These are phyloP conservation scores for Paecilomyces fulvus DNA, from an alignment of 2,329 filamentous ascomycete genomes.

Conservation along the genomic window DNA sequence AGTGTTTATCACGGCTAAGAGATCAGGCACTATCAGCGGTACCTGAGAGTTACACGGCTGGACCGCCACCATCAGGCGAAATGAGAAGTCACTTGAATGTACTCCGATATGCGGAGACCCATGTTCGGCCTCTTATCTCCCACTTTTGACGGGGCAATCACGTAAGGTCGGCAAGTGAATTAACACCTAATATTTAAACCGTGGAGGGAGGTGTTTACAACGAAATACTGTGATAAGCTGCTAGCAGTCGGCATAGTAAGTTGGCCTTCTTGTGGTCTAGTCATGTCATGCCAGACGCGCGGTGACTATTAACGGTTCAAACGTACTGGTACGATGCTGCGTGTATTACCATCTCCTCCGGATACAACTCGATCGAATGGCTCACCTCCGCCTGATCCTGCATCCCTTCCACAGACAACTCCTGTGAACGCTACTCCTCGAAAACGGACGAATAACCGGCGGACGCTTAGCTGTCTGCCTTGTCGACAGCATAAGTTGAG, in stretches of 20 bases:
- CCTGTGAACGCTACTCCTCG: background rate
- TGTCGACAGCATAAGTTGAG: constrained; percentile 25
- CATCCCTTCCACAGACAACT: background rate
- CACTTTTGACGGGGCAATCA: background rate
- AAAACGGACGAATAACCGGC: constrained; percentile 6
- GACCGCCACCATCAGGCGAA: background rate
- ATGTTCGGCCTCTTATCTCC: background rate
- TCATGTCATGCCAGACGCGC: background rate
- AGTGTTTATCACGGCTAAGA: background rate
- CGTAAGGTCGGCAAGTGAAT: background rate
- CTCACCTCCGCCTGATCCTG: background rate
- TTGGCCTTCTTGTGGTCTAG: background rate
- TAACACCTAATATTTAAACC: background rate
- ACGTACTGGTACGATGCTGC: background rate
- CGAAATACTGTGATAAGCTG: no score
- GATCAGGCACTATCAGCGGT: background rate
- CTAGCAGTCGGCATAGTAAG: background rate
- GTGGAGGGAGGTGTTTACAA: no score
- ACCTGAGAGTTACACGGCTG: background rate
- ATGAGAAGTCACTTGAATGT: background rate
- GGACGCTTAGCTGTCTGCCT: constrained; percentile 21
- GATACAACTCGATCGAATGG: background rate
- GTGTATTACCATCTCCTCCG: background rate
- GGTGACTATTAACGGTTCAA: background rate
- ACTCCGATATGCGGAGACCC: background rate